phyloP scores from a whole-genome alignment of 345 rosid genomes.

The Capsella bursapastoris region DNA sequence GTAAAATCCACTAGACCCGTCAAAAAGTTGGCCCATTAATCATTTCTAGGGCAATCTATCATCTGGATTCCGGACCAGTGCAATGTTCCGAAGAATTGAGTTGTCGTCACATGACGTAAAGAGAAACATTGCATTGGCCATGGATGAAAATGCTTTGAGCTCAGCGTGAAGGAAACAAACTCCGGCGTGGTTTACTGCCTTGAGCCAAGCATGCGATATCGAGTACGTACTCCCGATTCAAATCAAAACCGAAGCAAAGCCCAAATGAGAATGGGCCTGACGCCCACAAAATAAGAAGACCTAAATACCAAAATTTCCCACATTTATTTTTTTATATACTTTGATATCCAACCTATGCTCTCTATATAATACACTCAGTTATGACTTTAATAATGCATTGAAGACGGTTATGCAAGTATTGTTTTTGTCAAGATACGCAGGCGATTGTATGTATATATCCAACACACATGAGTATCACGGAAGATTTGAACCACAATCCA shows the following conservation, averaged over 20 bases:
- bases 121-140: no score
- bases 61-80: neutral
- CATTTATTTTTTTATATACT: neutral
- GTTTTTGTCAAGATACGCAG: neutral
- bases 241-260: neutral
- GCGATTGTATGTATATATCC: neutral
- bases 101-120: no score
- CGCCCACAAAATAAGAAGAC: neutral
- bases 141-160: neutral
- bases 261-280: constrained; percentile 25
- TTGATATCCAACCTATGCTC: no score
- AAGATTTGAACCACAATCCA: neutral
- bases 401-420: neutral
- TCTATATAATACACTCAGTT: no score
- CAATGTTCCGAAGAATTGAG: neutral
- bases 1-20: neutral
- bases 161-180: neutral
- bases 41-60: neutral
- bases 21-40: neutral
- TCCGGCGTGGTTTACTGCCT: neutral
- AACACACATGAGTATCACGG: no score
- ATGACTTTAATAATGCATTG: no score
- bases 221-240: neutral
- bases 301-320: neutral
- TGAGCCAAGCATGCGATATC: no score